Percentiles rank a stretch among this genome's conserved stretches.
Evolutionary conservation across 257 asterid genomes (phyloP).

Genomic region (Ligustrum vulgare): DNA sequence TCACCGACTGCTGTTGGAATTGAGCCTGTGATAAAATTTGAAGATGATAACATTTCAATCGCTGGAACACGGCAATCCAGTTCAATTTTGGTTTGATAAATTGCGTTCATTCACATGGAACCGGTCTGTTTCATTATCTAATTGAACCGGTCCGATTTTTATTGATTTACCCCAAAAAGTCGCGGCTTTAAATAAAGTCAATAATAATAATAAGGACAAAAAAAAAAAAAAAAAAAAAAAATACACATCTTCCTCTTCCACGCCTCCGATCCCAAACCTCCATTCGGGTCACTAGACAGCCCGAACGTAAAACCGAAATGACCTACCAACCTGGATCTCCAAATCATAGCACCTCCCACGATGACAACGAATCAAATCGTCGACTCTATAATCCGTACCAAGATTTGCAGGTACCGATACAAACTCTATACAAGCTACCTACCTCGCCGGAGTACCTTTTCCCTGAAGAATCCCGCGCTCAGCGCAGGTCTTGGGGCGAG

Average conservation of each 20-base stretch:
- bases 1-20: neutral
- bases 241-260: neutral
- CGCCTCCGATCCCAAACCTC: neutral
- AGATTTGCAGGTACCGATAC: slow-evolving; percentile 59
- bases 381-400: slow-evolving; percentile 93
- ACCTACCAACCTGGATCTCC: slow-evolving; percentile 65
- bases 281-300: neutral
- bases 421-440: slow-evolving; percentile 70
- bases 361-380: slow-evolving; percentile 40
- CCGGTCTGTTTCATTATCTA: neutral
- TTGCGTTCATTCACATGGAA: no score
- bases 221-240: no score
- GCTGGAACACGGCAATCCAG: neutral
- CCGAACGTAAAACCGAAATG: slow-evolving; percentile 48
- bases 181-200: neutral
- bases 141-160: neutral
- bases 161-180: no score
- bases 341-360: slow-evolving; percentile 37
- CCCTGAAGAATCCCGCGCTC: slow-evolving; percentile 67
- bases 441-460: slow-evolving; percentile 84
- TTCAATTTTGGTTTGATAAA: no score
- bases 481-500: slow-evolving; percentile 97
- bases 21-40: neutral
- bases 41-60: slow-evolving; percentile 3
- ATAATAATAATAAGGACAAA: neutral